phyloP scores from a whole-genome alignment of 495 filamentous ascomycete species.

The Parachaetomium inaequale region DNA sequence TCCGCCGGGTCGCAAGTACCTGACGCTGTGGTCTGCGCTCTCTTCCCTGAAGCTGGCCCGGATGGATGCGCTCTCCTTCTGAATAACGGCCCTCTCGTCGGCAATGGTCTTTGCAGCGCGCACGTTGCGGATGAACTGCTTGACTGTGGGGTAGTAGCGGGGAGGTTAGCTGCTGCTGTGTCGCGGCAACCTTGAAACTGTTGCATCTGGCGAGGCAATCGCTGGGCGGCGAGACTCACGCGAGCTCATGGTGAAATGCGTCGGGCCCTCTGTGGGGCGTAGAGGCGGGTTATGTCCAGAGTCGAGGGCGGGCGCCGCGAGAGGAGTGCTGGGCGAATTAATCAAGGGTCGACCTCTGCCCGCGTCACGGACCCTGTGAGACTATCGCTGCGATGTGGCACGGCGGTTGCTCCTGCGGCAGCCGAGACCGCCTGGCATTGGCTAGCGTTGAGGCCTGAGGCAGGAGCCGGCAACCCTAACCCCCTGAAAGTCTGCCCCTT shows the following conservation, averaged over 20 bases:
- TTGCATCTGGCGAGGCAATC: neutral
- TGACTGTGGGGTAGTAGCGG: slow-evolving; percentile 57
- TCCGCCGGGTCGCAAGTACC: slow-evolving; percentile 49
- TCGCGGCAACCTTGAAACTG: neutral
- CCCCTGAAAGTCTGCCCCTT: neutral
- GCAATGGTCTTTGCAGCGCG: slow-evolving; percentile 97
- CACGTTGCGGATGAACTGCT: slow-evolving; percentile 99
- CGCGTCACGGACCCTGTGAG: slow-evolving; percentile 8
- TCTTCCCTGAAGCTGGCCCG: slow-evolving; percentile 96
- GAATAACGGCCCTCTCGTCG: slow-evolving; percentile 94
- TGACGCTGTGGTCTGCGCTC: slow-evolving; percentile 81
- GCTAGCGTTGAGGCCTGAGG: neutral
- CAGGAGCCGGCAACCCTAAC: neutral
- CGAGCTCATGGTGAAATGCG: slow-evolving; percentile 43
- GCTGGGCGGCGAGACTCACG: slow-evolving; percentile 30
- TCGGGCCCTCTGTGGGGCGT: slow-evolving; percentile 43
- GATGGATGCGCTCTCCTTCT: slow-evolving; percentile 97
- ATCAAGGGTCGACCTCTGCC: slow-evolving; percentile 14
- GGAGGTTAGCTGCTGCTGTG: slow-evolving; percentile 13
- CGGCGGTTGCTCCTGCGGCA: neutral
- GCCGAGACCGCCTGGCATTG: neutral
- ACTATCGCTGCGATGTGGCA: slow-evolving; percentile 9
- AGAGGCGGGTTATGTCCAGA: slow-evolving; percentile 37
- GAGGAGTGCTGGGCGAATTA: slow-evolving; percentile 13
- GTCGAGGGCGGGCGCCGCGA: slow-evolving; percentile 11